Evolutionary conservation across 2,329 filamentous ascomycete genomes (phyloP), one percentile per base, ranked within the genome.

Genomic region (Coniochaeta sp.): DNA sequence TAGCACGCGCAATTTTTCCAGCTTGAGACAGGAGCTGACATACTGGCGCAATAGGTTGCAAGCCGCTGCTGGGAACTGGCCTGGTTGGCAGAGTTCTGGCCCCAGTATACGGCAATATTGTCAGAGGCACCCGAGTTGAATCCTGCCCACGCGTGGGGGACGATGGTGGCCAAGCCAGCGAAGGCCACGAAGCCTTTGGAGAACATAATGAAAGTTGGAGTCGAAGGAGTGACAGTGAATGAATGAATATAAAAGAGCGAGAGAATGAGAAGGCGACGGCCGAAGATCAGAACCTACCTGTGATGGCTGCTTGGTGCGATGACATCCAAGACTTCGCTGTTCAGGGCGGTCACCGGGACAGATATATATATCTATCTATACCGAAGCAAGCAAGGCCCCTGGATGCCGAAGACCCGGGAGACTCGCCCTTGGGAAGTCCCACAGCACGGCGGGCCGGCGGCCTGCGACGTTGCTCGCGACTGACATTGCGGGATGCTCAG

Each of bases 61-160:
- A 89, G 74, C 4, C 81, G 74, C 64, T 82, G 74, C 69, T 89
- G 86, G 2, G 77, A 75, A 19, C 74, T 64, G 8, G 74, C 75
- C 61, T 78, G 74, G 11, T 76, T 73, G 63, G 76, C 79, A 0
- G 86, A 89, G 69, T 89, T 89, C 68, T 89, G 87, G 5, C 86
- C 87, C 87, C 87, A 90, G 70, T 90, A 90, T 1, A 89, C 77
- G 28, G 81, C 85, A 59, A 89, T 68, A 66, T 88, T 89, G 57
- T 70, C 76, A 1, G 68, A 66, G 1, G 78, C 76, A n/a, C 67
- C 68, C 5, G 80, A 62, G 62, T 79, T 72, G 65, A 84, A 81
- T 14, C 74, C 77, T 22, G 76, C 78, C 36, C 72, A 63, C 19
- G 65, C 72, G 1, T 57, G 55, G 0, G 62, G 60, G 17, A 64